Conservation (phyloP, 2,329 filamentous ascomycete species). For the Scytalidium sp. region DNA sequence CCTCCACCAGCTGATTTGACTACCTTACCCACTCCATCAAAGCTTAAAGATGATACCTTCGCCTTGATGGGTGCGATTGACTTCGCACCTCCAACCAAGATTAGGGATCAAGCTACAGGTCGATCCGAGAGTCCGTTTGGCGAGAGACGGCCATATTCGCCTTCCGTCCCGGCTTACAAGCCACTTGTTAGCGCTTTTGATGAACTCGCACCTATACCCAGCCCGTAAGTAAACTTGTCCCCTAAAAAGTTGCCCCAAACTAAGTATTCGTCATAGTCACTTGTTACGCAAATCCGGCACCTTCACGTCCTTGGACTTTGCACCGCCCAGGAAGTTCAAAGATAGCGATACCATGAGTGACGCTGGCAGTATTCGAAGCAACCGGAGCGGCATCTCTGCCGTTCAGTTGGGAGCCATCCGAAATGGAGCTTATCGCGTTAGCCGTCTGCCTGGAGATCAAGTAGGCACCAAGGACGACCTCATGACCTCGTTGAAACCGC, state of each 20-base stretch:
- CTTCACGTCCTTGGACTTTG: slow-evolving; percentile 79
- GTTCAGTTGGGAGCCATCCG: slow-evolving; percentile 59
- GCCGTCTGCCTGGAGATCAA: slow-evolving; percentile 60
- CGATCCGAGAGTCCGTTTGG: slow-evolving; percentile 62
- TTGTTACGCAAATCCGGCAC: slow-evolving; percentile 72
- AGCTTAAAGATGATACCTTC: slow-evolving; percentile 79
- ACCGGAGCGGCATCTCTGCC: slow-evolving; percentile 60
- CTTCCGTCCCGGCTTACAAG: slow-evolving; percentile 69
- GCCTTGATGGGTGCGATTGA: slow-evolving; percentile 68
- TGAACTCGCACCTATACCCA: slow-evolving; percentile 80
- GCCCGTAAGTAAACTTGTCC: slow-evolving; percentile 66
- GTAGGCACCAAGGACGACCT: slow-evolving; percentile 65
- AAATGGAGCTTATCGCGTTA: slow-evolving; percentile 67
- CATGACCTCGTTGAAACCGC: slow-evolving; percentile 36
- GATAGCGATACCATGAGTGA: slow-evolving; percentile 59
- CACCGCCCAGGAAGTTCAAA: slow-evolving; percentile 72
- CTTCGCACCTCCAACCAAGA: slow-evolving; percentile 76
- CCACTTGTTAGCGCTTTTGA: slow-evolving; percentile 83
- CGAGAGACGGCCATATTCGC: slow-evolving; percentile 69
- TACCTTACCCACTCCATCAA: slow-evolving; percentile 80
- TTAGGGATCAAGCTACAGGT: slow-evolving; percentile 68
- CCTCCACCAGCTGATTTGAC: slow-evolving; percentile 73
- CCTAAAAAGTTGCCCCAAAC: slow-evolving; percentile 6
- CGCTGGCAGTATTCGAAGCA: slow-evolving; percentile 63
- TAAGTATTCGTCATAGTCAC: slow-evolving; percentile 48